Evolutionary conservation across 2,329 filamentous ascomycete genomes (phyloP), one percentile per base, ranked within the genome.

Genomic region (Colletotrichum sp.): DNA sequence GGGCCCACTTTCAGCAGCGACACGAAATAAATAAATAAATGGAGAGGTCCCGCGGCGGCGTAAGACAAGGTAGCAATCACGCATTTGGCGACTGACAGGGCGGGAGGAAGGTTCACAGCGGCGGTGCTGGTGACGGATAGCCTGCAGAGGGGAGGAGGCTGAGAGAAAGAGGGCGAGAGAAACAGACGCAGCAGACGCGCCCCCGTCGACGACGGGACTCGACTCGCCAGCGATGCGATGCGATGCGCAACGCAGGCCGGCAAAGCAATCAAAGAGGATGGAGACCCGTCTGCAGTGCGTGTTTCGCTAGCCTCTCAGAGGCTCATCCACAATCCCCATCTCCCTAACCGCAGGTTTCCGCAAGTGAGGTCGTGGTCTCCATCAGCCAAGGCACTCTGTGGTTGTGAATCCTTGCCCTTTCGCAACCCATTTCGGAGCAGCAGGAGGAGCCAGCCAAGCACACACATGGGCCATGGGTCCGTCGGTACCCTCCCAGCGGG

Each of bases 261-360:
- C 39, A 27, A 36, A 75, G 44, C 34, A 55, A 44, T 72, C 65
- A 62, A 61, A 32, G 39, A 55, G 39, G 68, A 63, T 44, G 52
- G 55, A 63, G 68, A 59, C 67, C 30, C 25, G 71, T 73, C 65
- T 69, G 65, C 66, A 61, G 27, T 30, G 22, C 30, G 59, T 75
- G 72, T 66, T 71, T 66, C 67, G 67, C 59, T 75, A 75, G 34
- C 69, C 72, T 71, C 68, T 22, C 36, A 70, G 8, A 69, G n/a
- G 22, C 27, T 25, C 30, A n/a, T 25, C 13, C 22, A 67, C 39
- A 71, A 66, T 71, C 69, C 29, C 27, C 59, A 73, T 74, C 30
- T 65, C 59, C n/a, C 59, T 30, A 65, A 74, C 67, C 71, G 19
- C 30, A 74, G 59, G 59, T 72, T 67, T 72, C 69, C 72, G 69